Base-by-base conservation (phyloP, 1,284 basidiomycete genomes). In the Tilletia caries region DNA sequence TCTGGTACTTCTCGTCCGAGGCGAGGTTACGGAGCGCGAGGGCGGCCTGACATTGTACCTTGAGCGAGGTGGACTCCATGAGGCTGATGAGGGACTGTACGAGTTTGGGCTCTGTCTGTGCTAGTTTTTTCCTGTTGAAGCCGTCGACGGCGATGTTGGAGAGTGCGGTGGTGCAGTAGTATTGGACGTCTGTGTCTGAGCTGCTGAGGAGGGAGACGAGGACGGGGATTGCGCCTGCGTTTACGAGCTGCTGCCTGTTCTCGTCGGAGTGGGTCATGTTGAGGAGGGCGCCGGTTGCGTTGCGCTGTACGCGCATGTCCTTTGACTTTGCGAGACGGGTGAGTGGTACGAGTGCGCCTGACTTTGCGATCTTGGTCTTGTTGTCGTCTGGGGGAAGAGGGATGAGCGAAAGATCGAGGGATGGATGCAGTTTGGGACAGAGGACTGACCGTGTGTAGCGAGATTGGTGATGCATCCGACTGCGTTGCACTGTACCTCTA, bases 401-500 rank as follows among this genome's bases (percentile, higher is more conserved):
- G 25, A 37, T 13, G 69, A 73, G 67, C 32, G 68, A 15, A 18
- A 65, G 10, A 37, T 32, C 33, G 34, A 67, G 6, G n/a, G 50
- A 27, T 12, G 2, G 23, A 41, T 33, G n/a, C n/a, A n/a, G n/a
- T n/a, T n/a, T n/a, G n/a, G n/a, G n/a, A 43, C 13, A 66, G 15
- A 15, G 18, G 13, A 54, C 89, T 71, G 72, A 94, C 93, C 95
- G 85, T 98, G 95, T 1, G 95, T 98, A 23, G 96, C 96, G 68
- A 99, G 88, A 84, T 99, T 99, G 44, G 96, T 99, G 69, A 99
- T 95, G 84, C 96, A 98, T 44, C 96, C 96, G 44, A 99, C 96
- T n/a, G 96, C 96, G 82, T 99, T 99, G 86, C 96, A 99, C 84
- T 98, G 96, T 1, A 99, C 96, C 84, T 99, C 96, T 50, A 98